Evolutionary conservation across 352 stramenopile genomes (phyloP), one percentile per base, ranked within the genome.

Genomic region (Phytophthora litchii): DNA sequence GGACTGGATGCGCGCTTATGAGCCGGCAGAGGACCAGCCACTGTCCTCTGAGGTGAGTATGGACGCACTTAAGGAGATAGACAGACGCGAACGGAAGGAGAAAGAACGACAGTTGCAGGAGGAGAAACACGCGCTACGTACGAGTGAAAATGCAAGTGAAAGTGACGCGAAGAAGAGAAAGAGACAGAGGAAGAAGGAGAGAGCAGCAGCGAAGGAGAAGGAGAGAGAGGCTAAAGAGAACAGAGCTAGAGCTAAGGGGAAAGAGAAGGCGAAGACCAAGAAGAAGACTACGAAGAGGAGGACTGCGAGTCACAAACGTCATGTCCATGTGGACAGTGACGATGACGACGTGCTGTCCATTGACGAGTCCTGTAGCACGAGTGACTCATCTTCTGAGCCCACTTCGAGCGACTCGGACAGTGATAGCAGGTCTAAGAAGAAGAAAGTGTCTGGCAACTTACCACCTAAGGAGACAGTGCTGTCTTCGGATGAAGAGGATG

Each of bases 1-100:
- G 36, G 83, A 93, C 59, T 93, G 83, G 83, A 91, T 93, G 83
- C 76, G 70, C 32, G 63, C 71, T 47, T 93, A 86, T 62, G 70
- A 75, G 40, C 54, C 74, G 4, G 53, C 61, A 13, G 74, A 81
- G 47, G 76, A 91, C 60, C 74, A 88, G 52, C 57, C 80, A 20
- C 42, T 86, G 32, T 63, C 56, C 31, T 60, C 52, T 11, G 81
- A 88, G 36, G 74, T 93, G 17, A 83, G 65, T 40, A 71, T 93
- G 52, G 79, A 88, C 38, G 62, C 69, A 31, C 55, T 91, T 4
- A 72, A 72, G 20, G 69, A 86, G 47, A 83, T 49, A 8, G 49
- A 72, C 36, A 64, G 70, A 36, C 54, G 70, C 5, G 80, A 91
- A 62, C 77, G 73, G 5, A 85, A 86, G 45, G 59, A 88, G 50